Conservation (phyloP, 768 basidiomycete genomes). For the Tephrocybe sp. region DNA sequence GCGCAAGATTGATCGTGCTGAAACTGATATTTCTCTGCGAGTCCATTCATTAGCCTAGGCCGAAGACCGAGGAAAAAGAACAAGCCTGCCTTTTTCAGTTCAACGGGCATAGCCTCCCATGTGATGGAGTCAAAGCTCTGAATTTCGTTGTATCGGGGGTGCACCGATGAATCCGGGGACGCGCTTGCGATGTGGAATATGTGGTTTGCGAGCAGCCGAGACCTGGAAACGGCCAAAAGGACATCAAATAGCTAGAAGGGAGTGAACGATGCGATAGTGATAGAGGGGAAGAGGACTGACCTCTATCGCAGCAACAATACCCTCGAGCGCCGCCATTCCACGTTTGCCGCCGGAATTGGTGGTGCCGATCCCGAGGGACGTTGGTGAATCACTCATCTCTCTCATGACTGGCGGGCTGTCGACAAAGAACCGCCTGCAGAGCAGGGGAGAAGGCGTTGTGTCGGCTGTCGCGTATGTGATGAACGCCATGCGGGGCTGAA, state of each 20-base stretch:
- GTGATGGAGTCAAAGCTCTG: slow-evolving; percentile 47
- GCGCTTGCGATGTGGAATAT: slow-evolving; percentile 64
- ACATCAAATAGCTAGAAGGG: slow-evolving; percentile 40
- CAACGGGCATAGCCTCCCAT: slow-evolving; percentile 62
- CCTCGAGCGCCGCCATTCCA: slow-evolving; percentile 73
- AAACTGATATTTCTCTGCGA: slow-evolving; percentile 59
- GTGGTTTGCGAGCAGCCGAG: slow-evolving; percentile 33
- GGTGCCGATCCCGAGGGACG: slow-evolving; percentile 56
- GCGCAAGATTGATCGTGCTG: slow-evolving; percentile 47
- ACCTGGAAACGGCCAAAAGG: slow-evolving; percentile 23
- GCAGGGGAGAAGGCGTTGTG: slow-evolving; percentile 51
- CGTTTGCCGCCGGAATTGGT: slow-evolving; percentile 45
- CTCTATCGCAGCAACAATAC: slow-evolving; percentile 68
- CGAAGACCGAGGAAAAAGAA: not conserved
- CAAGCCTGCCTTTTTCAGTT: slow-evolving; percentile 67
- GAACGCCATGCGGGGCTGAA: slow-evolving; percentile 44
- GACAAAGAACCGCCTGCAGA: slow-evolving; percentile 58
- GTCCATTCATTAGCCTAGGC: not conserved
- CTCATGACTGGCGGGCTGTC: slow-evolving; percentile 38
- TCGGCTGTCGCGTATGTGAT: slow-evolving; percentile 66
- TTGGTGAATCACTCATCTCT: slow-evolving; percentile 44
- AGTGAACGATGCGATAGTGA: not conserved
- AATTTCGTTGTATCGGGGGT: slow-evolving; percentile 55
- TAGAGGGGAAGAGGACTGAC: slow-evolving; percentile 30
- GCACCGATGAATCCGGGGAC: slow-evolving; percentile 51